A percentile compares a stretch with the other conserved stretches of the same genome.
Evolutionary conservation across 2,329 filamentous ascomycete species (phyloP).

Genomic region (Cladosporium sp.): DNA sequence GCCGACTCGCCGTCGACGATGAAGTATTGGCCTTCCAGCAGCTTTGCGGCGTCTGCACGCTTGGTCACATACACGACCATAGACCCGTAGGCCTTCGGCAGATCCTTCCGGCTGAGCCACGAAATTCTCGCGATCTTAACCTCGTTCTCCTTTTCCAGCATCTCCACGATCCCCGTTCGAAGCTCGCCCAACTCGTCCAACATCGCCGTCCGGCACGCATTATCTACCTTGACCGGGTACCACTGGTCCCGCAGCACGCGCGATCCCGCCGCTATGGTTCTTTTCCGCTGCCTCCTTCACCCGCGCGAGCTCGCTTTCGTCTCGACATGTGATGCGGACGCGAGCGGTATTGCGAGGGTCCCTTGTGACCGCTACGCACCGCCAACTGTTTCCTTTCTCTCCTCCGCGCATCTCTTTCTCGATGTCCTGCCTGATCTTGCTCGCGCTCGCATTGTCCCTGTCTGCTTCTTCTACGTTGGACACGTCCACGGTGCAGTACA

Average conservation of each 20-base stretch:
- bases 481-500: conserved; percentile 11
- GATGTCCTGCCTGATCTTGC: neutral
- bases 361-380: conserved; percentile 11
- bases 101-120: conserved; percentile 11
- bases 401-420: conserved; percentile 7
- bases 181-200: neutral
- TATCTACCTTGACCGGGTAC: conserved; percentile 11
- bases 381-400: neutral
- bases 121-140: conserved; percentile 6
- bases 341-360: conserved; percentile 1
- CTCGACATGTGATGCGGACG: conserved; percentile 1
- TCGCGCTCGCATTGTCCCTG: neutral
- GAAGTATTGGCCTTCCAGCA: neutral
- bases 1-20: neutral
- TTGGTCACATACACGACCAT: conserved; percentile 11
- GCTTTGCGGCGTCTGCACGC: neutral
- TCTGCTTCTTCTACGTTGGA: conserved; percentile 10
- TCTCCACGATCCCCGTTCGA: neutral
- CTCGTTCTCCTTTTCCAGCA: conserved; percentile 11
- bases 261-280: neutral
- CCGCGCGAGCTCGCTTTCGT: neutral
- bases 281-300: conserved; percentile 8
- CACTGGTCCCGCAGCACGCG: conserved; percentile 12
- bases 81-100: conserved; percentile 7
- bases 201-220: conserved; percentile 6